phyloP scores from a whole-genome alignment of 2,329 filamentous ascomycete genomes.

The Bipolaris cookei region DNA sequence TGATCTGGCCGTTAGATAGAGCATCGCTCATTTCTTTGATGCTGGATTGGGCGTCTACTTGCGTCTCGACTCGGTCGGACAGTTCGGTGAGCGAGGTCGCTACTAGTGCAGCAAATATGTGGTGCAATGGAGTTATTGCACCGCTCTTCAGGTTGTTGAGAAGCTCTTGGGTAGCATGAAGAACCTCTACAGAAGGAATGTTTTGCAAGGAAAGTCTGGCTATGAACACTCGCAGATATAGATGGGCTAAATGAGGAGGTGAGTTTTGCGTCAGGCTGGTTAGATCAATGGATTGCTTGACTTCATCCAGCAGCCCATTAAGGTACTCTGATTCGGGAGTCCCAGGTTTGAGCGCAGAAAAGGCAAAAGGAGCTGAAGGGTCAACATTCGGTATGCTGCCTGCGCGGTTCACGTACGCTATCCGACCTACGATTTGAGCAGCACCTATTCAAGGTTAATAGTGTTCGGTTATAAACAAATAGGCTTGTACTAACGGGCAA shows the following conservation, averaged over 20 bases:
- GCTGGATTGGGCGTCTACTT: constrained; percentile 43
- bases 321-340: constrained; percentile 38
- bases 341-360: constrained; percentile 31
- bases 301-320: constrained; percentile 39
- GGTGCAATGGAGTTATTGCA: constrained; percentile 43
- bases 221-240: constrained; percentile 46
- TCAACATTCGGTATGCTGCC: constrained; percentile 42
- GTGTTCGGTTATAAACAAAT: neutral
- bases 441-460: constrained; percentile 30
- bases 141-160: constrained; percentile 35
- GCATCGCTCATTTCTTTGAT: constrained; percentile 48
- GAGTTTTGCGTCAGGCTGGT: constrained; percentile 37
- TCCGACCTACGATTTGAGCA: constrained; percentile 42
- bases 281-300: constrained; percentile 42
- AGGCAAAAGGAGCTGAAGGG: constrained; percentile 37
- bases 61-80: constrained; percentile 44
- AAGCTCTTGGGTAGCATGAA: constrained; percentile 39
- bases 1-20: constrained; percentile 41
- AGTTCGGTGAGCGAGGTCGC: constrained; percentile 46
- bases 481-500: constrained; percentile 41
- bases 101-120: constrained; percentile 46
- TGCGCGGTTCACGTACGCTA: constrained; percentile 38
- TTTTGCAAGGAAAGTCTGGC: constrained; percentile 36
- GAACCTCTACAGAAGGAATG: constrained; percentile 31
- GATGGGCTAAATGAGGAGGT: constrained; percentile 44